A percentile compares a stretch with the other conserved stretches of the same genome.
phyloP scores from a whole-genome alignment of 2,329 filamentous ascomycete species.

The Chaetothyriales sp. region DNA sequence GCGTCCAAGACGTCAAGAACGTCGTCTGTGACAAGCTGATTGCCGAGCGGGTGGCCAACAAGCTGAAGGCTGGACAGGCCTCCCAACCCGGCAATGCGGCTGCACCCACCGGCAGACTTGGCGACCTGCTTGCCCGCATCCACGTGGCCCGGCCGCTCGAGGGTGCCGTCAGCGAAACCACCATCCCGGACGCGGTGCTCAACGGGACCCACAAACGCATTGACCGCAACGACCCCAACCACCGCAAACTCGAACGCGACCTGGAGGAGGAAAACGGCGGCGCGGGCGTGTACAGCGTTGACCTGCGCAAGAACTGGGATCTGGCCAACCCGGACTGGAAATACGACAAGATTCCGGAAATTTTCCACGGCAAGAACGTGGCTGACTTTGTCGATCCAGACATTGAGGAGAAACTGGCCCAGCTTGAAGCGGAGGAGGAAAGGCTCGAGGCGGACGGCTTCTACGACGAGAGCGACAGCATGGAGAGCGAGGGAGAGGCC shows the following conservation, averaged over 20 bases:
- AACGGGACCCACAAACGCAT: slow-evolving; percentile 59
- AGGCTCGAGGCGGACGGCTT: slow-evolving; percentile 80
- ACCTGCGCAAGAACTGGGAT: slow-evolving; percentile 77
- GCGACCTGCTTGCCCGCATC: slow-evolving; percentile 83
- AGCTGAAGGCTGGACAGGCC: slow-evolving; percentile 79
- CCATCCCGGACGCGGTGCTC: slow-evolving; percentile 76
- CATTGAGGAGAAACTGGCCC: slow-evolving; percentile 82
- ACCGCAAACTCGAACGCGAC: slow-evolving; percentile 68
- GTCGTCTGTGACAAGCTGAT: slow-evolving; percentile 85
- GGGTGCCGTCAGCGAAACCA: slow-evolving; percentile 63
- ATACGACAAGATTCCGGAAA: slow-evolving; percentile 86
- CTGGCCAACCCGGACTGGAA: slow-evolving; percentile 89
- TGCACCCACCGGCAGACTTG: slow-evolving; percentile 64
- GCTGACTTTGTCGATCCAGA: slow-evolving; percentile 96
- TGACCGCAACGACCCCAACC: slow-evolving; percentile 74
- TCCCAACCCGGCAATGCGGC: slow-evolving; percentile 68
- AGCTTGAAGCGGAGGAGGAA: slow-evolving; percentile 91
- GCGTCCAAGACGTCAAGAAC: slow-evolving; percentile 90
- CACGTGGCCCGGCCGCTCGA: slow-evolving; percentile 92
- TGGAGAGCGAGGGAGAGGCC: slow-evolving; percentile 79
- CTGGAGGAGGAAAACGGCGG: slow-evolving; percentile 85
- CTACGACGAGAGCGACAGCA: slow-evolving; percentile 72
- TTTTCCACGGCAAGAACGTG: slow-evolving; percentile 91
- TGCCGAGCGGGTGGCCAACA: slow-evolving; percentile 84
- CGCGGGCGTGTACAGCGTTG: slow-evolving; percentile 89